Conservation (phyloP, 2,329 filamentous ascomycete genomes). For the Capronia epimyces region DNA sequence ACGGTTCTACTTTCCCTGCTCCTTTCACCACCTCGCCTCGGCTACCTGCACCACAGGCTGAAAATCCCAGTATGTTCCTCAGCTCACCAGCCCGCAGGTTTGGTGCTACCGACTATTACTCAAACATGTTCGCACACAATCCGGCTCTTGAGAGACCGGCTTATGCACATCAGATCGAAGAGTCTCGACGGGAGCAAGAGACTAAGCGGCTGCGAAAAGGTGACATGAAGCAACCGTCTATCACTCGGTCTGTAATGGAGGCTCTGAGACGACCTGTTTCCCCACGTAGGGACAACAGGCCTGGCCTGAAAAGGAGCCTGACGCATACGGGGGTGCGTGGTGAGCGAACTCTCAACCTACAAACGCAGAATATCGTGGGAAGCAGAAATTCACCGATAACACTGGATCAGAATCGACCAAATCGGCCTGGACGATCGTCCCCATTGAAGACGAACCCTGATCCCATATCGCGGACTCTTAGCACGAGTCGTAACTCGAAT, state of each 20-base stretch:
- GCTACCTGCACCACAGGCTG: slow-evolving; percentile 33
- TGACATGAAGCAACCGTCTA: slow-evolving; percentile 30
- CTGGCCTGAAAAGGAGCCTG: slow-evolving; percentile 38
- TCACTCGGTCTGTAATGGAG: slow-evolving; percentile 30
- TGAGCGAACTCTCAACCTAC: slow-evolving; percentile 29
- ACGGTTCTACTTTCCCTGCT: slow-evolving; percentile 39
- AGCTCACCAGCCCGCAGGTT: slow-evolving; percentile 47
- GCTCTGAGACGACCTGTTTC: slow-evolving; percentile 25
- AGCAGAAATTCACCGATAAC: slow-evolving; percentile 10
- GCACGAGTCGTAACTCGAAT: slow-evolving; percentile 28
- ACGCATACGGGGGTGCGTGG: slow-evolving; percentile 37
- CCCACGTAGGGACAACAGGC: slow-evolving; percentile 29
- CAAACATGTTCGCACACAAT: slow-evolving; percentile 31
- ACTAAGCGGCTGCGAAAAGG: slow-evolving; percentile 31
- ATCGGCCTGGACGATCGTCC: slow-evolving; percentile 41
- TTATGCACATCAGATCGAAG: slow-evolving; percentile 47
- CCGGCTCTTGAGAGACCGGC: slow-evolving; percentile 35
- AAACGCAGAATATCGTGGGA: slow-evolving; percentile 33
- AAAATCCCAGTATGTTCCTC: slow-evolving; percentile 45
- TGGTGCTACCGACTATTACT: slow-evolving; percentile 28
- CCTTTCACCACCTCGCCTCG: slow-evolving; percentile 45
- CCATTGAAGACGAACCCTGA: slow-evolving; percentile 35
- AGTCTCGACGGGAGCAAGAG: slow-evolving; percentile 40
- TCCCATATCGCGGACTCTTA: slow-evolving; percentile 19
- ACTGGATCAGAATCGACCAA: slow-evolving; percentile 34